Evolutionary conservation across 2,329 filamentous ascomycete genomes (phyloP), one percentile per base, ranked within the genome.

Genomic region (Dactylellina drechsleri): DNA sequence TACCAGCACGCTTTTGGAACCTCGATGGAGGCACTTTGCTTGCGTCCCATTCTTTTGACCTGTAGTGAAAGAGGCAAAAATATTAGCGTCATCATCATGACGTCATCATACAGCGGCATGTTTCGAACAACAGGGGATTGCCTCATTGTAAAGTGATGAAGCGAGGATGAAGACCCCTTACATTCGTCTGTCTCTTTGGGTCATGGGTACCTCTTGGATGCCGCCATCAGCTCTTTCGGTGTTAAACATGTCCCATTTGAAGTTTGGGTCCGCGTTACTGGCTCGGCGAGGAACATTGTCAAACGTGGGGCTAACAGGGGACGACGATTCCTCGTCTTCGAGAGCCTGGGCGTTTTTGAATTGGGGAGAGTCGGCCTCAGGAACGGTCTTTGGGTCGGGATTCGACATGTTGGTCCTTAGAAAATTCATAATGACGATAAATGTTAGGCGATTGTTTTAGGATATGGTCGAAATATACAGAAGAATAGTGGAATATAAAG

Each of bases 1-100:
- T 90, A 66, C 89, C 89, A 82, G 89, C 88, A 79, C 87, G 86
- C 82, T 89, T 89, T 81, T 91, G 89, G 83, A 91, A 90, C 54
- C 87, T 87, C 76, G 86, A 88, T 8, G 89, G 89, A 1, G 87
- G 87, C 0, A 89, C 88, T 81, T 90, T 90, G 78, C 86, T 85
- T 2, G 89, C 89, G 81, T 91, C 88, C 72, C 72, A 76, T 56
- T 76, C 72, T 60, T 76, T 76, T 20, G 72, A 81, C 66, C 58
- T 56, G 77, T 78, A 79, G 41, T 12, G 49, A 31, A 6, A 13
- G 31, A 43, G 47, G 59, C 47, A n/a, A 8, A 18, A 43, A 41
- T 54, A 7, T 65, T 67, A 67, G 71, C 52, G 43, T 65, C 64
- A 68, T 75, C 49, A 60, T 64, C n/a, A 53, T 75, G 71, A 75